Conservation (phyloP, 2,329 filamentous ascomycete genomes). For the Verticillium zaregamsianum region DNA sequence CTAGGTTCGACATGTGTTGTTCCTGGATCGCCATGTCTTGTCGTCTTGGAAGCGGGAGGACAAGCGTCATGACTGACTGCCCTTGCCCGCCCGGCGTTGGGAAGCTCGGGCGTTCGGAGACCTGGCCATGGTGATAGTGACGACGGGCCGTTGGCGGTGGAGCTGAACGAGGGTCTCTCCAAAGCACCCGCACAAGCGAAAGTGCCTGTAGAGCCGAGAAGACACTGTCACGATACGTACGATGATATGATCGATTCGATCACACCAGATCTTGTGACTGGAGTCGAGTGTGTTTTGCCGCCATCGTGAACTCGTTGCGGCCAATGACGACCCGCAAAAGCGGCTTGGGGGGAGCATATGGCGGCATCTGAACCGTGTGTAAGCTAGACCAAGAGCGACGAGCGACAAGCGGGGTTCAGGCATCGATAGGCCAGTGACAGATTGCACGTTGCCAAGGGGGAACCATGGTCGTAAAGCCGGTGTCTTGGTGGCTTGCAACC, state of each 20-base stretch:
- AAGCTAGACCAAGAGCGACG: neutral
- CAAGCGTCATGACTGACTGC: neutral
- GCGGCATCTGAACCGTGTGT: neutral
- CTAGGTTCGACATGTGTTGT: no score
- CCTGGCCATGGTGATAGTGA: neutral
- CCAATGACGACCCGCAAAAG: neutral
- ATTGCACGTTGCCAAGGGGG: neutral
- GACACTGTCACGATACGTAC: neutral
- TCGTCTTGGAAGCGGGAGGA: neutral
- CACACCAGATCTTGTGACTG: neutral
- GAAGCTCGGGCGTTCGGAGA: neutral
- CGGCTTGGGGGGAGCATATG: neutral
- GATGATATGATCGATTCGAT: neutral
- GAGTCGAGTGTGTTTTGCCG: neutral
- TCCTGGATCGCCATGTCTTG: neutral
- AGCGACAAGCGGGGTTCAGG: neutral
- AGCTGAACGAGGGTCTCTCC: neutral
- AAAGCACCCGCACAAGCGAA: neutral
- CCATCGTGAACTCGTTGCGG: neutral
- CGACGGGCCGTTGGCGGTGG: neutral
- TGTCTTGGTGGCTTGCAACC: neutral
- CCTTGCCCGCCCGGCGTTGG: neutral
- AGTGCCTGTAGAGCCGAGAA: neutral
- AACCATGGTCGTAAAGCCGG: neutral
- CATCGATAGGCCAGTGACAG: conserved; percentile 1